These are phyloP conservation scores for Ganoderma leucocontextum DNA, from an alignment of 1,284 basidiomycete species.

Conservation along the genomic window DNA sequence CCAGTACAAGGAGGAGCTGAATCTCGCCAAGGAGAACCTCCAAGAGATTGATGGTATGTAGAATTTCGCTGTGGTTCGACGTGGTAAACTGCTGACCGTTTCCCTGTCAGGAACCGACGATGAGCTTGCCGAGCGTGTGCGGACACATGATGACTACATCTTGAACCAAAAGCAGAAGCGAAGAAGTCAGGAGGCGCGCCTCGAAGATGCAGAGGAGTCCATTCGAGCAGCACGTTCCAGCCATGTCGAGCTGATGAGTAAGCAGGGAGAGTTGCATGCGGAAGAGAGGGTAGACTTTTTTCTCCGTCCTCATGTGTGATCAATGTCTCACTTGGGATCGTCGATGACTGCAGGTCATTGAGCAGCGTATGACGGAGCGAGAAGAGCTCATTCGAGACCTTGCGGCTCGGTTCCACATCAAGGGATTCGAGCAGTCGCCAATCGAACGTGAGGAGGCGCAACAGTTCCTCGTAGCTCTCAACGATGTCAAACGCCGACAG, in stretches of 20 bases:
- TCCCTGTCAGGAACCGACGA: slow-evolving; percentile 74
- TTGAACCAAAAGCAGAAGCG: slow-evolving; percentile 60
- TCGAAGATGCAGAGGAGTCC: slow-evolving; percentile 72
- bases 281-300: slow-evolving; percentile 63
- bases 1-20: slow-evolving; percentile 62
- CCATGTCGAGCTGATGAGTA: slow-evolving; percentile 64
- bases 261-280: slow-evolving; percentile 68
- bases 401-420: slow-evolving; percentile 73
- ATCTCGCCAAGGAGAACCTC: slow-evolving; percentile 73
- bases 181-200: slow-evolving; percentile 54
- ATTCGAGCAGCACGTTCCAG: slow-evolving; percentile 58
- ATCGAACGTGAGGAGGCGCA: slow-evolving; percentile 72
- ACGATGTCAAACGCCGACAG: slow-evolving; percentile 65
- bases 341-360: slow-evolving; percentile 65
- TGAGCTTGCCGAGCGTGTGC: slow-evolving; percentile 73
- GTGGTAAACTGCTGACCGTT: neutral
- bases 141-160: slow-evolving; percentile 79
- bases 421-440: slow-evolving; percentile 75
- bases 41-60: slow-evolving; percentile 75
- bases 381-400: slow-evolving; percentile 81
- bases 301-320: neutral
- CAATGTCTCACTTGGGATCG: slow-evolving; percentile 9
- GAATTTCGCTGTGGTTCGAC: too few relatives aligned
- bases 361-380: slow-evolving; percentile 75
- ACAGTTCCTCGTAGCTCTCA: slow-evolving; percentile 73